phyloP scores from a whole-genome alignment of 495 filamentous ascomycete genomes.

The Neohortaea acidophila region DNA sequence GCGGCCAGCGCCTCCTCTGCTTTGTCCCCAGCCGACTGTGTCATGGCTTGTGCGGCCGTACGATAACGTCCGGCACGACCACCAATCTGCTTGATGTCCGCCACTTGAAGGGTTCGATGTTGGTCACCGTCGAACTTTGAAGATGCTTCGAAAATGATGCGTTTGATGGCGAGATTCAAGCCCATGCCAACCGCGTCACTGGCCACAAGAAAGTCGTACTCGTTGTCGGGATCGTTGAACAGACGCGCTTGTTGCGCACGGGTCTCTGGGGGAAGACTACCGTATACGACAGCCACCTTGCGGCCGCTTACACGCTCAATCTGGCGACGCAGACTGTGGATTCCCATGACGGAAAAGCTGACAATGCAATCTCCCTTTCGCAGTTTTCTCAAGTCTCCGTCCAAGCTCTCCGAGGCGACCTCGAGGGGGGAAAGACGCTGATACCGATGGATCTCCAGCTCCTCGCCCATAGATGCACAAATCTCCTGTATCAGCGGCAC shows the following conservation, averaged over 20 bases:
- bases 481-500: constrained; percentile 67
- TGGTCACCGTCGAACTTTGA: constrained; percentile 46
- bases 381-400: constrained; percentile 47
- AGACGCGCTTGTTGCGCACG: constrained; percentile 75
- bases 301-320: constrained; percentile 63
- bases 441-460: constrained; percentile 65
- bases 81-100: constrained; percentile 86
- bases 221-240: constrained; percentile 88
- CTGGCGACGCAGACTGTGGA: constrained; percentile 62
- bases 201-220: constrained; percentile 85
- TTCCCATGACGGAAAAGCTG: constrained; percentile 61
- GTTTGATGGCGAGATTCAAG: constrained; percentile 82
- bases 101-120: constrained; percentile 41
- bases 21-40: constrained; percentile 11
- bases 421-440: constrained; percentile 65
- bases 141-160: constrained; percentile 70
- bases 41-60: constrained; percentile 44
- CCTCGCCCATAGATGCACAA: constrained; percentile 68
- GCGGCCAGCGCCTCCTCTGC: constrained; percentile 4
- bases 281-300: constrained; percentile 85
- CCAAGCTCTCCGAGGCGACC: constrained; percentile 44
- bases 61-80: constrained; percentile 85
- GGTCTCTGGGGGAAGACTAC: constrained; percentile 79
- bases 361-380: constrained; percentile 85
- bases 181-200: constrained; percentile 98